A percentile compares a stretch with the other conserved stretches of the same genome.
phyloP scores from a whole-genome alignment of 345 rosid genomes.

The Isatis tinctoria region DNA sequence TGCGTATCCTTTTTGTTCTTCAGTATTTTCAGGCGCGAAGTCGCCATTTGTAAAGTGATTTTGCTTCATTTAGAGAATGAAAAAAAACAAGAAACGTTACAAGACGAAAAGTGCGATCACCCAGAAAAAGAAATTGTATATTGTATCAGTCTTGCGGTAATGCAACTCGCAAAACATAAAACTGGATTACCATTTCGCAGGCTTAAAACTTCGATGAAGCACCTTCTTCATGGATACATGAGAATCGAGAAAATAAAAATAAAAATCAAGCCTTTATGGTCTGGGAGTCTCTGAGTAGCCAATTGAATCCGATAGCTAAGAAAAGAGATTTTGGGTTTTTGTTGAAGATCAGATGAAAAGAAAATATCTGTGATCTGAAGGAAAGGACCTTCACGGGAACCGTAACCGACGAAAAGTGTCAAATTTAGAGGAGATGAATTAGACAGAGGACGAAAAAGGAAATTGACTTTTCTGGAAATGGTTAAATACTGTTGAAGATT shows the following conservation, averaged over 20 bases:
- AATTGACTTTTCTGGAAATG: neutral
- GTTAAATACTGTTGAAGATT: constrained; percentile 1
- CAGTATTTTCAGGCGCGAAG: constrained; percentile 69
- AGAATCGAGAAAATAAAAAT: neutral
- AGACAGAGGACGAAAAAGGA: too few relatives aligned
- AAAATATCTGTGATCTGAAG: constrained; percentile 4
- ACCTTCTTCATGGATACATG: constrained; percentile 27
- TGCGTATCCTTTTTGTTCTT: constrained; percentile 67
- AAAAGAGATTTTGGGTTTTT: neutral
- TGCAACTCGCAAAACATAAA: neutral
- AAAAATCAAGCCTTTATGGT: constrained; percentile 1
- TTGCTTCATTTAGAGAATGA: constrained; percentile 47
- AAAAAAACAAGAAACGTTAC: neutral
- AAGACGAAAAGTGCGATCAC: neutral
- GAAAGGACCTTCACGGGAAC: neutral
- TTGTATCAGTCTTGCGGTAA: too few relatives aligned
- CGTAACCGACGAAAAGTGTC: constrained; percentile 19
- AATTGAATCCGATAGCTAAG: neutral
- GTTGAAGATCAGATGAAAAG: neutral
- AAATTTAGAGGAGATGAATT: neutral
- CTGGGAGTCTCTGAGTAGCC: neutral
- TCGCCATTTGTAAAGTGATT: constrained; percentile 64
- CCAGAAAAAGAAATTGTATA: neutral
- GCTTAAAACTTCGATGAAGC: constrained; percentile 86
- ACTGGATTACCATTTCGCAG: constrained; percentile 59